Evolutionary conservation across 2,329 filamentous ascomycete species (phyloP).

Genomic region (Fusarium chaquense): DNA sequence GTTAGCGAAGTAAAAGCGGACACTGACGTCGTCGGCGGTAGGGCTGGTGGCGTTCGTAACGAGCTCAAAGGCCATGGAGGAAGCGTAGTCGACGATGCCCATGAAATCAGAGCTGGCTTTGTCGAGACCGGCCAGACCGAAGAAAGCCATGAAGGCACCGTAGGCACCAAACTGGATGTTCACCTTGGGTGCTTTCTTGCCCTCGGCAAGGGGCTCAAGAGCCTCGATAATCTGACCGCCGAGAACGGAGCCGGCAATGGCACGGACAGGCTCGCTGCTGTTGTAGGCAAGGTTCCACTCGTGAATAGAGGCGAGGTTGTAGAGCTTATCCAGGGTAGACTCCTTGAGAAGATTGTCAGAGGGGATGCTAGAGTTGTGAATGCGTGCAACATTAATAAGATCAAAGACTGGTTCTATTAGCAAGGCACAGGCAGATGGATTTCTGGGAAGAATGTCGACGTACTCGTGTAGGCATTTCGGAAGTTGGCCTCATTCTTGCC

Average conservation of each 20-base stretch:
- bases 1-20: slow-evolving; percentile 73
- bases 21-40: slow-evolving; percentile 60
- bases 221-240: slow-evolving; percentile 66
- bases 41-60: slow-evolving; percentile 67
- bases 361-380: slow-evolving; percentile 72
- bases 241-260: slow-evolving; percentile 69
- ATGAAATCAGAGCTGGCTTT: slow-evolving; percentile 72
- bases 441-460: slow-evolving; percentile 63
- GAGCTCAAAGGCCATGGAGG: slow-evolving; percentile 82
- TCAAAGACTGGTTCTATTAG: slow-evolving; percentile 64
- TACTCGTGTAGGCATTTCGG: slow-evolving; percentile 72
- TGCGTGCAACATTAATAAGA: slow-evolving; percentile 68
- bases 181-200: slow-evolving; percentile 55
- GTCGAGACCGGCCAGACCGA: slow-evolving; percentile 67
- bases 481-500: slow-evolving; percentile 60
- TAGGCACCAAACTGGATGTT: slow-evolving; percentile 72
- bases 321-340: slow-evolving; percentile 71
- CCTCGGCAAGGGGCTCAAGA: slow-evolving; percentile 64
- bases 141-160: slow-evolving; percentile 72
- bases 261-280: slow-evolving; percentile 72
- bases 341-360: slow-evolving; percentile 69
- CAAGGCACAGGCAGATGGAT: slow-evolving; percentile 44
- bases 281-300: slow-evolving; percentile 90
- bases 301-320: slow-evolving; percentile 80
- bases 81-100: slow-evolving; percentile 86